Base-by-base conservation (phyloP, 2,329 filamentous ascomycete genomes). In the Pezicula radicicola region DNA sequence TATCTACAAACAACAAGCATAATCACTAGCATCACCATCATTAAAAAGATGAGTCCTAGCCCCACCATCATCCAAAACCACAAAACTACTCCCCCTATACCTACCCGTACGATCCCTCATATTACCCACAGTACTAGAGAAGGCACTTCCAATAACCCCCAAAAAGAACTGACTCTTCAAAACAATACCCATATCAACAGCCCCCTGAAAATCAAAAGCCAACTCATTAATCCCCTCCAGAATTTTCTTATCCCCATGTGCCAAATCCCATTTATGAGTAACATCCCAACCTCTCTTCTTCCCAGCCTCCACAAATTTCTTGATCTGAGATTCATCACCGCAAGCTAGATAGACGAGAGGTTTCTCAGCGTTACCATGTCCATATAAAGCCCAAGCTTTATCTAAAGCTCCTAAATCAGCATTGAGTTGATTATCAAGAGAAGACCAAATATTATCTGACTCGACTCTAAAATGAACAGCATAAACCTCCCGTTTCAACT, bases 381-480 rank as follows among this genome's bases (percentile, higher is more conserved):
- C 62, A 53, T 60, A 63, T 37, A 58, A 59, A n/a, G 44, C 47
- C 68, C 67, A 70, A 8, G 65, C 63, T 15, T 52, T 48, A 50
- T 70, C 68, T 13, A 70, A 61, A 6, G 61, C 63, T 51, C 70
- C 68, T 1, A 70, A 64, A 54, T 70, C 66, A 30, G 62, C 58
- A 4, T 46, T 46, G 10, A 70, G 62, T 56, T 70, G 68, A 51
- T 65, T 54, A 21, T 70, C 68, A 42, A 66, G 56, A 1, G 63
- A 58, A n/a, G 59, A 64, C 68, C 68, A 70, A 48, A 70, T 70
- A 48, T 61, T 70, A 56, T 70, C 68, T 9, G 63, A 64, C 47
- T 70, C 68, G 40, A 63, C 65, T 46, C 68, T 61, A 59, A 68
- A 70, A 59, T 70, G 68, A 1, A 70, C 66, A 40, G 67, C 67